Conservation (phyloP, 2,329 filamentous ascomycete species). For the Metarhizium humberi region DNA sequence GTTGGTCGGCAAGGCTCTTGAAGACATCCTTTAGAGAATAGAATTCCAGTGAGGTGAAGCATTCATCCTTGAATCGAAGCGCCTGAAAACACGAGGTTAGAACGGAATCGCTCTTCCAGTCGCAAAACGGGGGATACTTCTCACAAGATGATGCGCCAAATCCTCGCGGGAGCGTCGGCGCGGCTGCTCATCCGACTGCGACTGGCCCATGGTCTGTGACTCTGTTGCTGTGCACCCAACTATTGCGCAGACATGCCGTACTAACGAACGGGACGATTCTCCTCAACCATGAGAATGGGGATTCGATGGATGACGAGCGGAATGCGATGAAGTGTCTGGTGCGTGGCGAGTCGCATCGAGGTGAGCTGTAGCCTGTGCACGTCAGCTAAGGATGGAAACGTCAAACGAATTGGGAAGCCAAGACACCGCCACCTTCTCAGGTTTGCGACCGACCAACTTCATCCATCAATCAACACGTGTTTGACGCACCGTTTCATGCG, state of each 20-base stretch:
- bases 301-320: too few relatives aligned
- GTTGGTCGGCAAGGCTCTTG: constrained; percentile 55
- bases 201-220: constrained; percentile 38
- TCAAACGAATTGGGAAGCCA: not conserved
- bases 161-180: constrained; percentile 39
- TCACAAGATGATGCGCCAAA: constrained; percentile 41
- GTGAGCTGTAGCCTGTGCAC: too few relatives aligned
- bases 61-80: constrained; percentile 56
- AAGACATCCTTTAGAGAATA: constrained; percentile 70
- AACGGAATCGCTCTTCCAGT: not conserved
- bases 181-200: constrained; percentile 35
- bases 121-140: constrained; percentile 5
- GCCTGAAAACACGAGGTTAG: constrained; percentile 31
- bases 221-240: constrained; percentile 4
- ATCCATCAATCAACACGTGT: too few relatives aligned
- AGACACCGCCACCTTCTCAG: not conserved
- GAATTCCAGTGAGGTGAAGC: constrained; percentile 62
- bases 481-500: too few relatives aligned
- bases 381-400: too few relatives aligned
- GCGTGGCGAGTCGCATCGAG: too few relatives aligned
- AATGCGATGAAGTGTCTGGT: too few relatives aligned
- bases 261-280: not conserved
- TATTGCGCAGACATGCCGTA: constrained; percentile 13
- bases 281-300: not conserved
- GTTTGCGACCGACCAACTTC: not conserved